Evolutionary conservation across 2,329 filamentous ascomycete species (phyloP), one percentile per base, ranked within the genome.

Genomic region (Dactylellina leptospora): DNA sequence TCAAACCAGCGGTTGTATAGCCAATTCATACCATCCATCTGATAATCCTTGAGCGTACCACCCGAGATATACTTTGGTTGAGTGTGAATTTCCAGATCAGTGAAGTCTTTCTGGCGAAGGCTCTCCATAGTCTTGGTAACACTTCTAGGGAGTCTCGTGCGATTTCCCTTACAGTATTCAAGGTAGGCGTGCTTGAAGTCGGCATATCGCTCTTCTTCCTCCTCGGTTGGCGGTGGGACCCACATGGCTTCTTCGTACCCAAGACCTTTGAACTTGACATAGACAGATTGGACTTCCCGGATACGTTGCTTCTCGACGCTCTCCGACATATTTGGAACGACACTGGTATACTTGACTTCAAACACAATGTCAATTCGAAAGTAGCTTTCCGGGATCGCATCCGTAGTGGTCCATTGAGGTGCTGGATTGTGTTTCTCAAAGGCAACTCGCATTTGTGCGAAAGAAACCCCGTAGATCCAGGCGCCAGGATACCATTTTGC

Each of bases 221-320:
- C 64, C 23, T 61, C 56, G 18, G n/a, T 58, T 2, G 76, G 76
- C 25, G 76, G 76, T n/a, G 63, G 47, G 27, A 77, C 75, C 76
- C 76, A 77, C 23, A 74, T 74, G 2, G 74, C 74, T 64, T 97
- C 92, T 74, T 96, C 92, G 77, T 99, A 97, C 3, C 88, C 85
- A 5, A 99, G 85, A 10, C 95, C 95, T 79, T 96, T 92, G 79
- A 93, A 97, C 79, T 99, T 99, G 81, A 96, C 90, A 53, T 89
- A 85, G 0, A 92, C 88, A 76, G 87, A 85, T 53, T 87, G 84
- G 20, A 99, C 87, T 75, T 92, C 85, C 30, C 85, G 84, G 40
- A 93, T 87, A 3, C 90, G 87, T 36, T 85, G 91, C 13, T 89
- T 84, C 55, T 88, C 86, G 75, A 90, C 87, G 23, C 85, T 87